Percentiles rank a stretch among this genome's conserved stretches.
Evolutionary conservation across 2,329 filamentous ascomycete species (phyloP).

Genomic region (Colletotrichum tamarilloi): DNA sequence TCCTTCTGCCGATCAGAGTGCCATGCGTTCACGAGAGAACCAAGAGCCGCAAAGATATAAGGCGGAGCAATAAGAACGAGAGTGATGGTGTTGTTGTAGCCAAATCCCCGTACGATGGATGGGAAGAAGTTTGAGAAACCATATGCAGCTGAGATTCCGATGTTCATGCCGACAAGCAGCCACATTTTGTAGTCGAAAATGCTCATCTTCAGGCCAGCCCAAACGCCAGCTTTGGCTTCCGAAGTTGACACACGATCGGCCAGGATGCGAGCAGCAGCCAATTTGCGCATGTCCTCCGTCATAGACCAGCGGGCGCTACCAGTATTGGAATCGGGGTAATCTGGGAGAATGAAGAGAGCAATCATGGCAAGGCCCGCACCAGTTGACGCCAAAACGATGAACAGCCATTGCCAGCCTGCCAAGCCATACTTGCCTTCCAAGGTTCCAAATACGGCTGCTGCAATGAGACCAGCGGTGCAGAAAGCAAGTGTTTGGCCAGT

Average conservation of each 20-base stretch:
- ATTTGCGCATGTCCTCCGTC: constrained; percentile 39
- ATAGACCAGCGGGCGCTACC: constrained; percentile 40
- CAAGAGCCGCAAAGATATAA: constrained; percentile 38
- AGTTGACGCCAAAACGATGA: constrained; percentile 48
- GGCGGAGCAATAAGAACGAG: constrained; percentile 40
- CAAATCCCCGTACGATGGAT: constrained; percentile 38
- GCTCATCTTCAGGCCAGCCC: constrained; percentile 39
- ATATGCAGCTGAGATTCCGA: constrained; percentile 38
- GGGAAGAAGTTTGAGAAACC: constrained; percentile 42
- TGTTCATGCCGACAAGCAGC: constrained; percentile 40
- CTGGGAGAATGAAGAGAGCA: constrained; percentile 37
- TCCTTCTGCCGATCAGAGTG: constrained; percentile 38
- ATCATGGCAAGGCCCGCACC: constrained; percentile 38
- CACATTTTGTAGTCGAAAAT: constrained; percentile 40
- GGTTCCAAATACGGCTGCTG: constrained; percentile 38
- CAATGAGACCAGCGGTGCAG: constrained; percentile 40
- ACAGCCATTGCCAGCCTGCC: constrained; percentile 53
- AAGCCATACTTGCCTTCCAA: constrained; percentile 42
- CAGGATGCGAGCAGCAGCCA: constrained; percentile 39
- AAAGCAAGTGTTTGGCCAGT: constrained; percentile 40
- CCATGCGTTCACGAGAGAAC: constrained; percentile 36
- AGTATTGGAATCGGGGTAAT: constrained; percentile 40
- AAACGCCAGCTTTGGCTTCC: constrained; percentile 38
- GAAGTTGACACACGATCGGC: constrained; percentile 39
- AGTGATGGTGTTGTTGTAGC: constrained; percentile 38